A percentile compares a stretch with the other conserved stretches of the same genome.
phyloP scores from a whole-genome alignment of 106 monocot species.

The Allium sativum region DNA sequence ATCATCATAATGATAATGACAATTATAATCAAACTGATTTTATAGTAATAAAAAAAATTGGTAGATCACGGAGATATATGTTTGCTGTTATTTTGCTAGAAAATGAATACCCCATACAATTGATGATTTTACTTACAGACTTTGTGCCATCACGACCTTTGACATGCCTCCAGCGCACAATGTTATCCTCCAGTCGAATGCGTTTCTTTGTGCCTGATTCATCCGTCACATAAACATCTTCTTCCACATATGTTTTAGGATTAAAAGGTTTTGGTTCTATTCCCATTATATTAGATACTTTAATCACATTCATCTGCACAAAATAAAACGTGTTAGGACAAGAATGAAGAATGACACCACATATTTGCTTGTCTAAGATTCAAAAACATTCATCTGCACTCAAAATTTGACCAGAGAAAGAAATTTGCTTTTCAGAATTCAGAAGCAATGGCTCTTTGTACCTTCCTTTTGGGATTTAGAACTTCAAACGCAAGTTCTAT shows the following conservation, averaged over 20 bases:
- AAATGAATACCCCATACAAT: background rate
- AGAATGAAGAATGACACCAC: background rate
- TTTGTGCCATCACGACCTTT: conserved; percentile 71
- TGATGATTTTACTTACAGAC: conserved; percentile 41
- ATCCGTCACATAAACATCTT: conserved; percentile 93
- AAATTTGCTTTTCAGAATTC: too few species aligned
- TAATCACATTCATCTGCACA: conserved; percentile 88
- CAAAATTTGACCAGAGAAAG: too few species aligned
- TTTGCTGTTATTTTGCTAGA: too few species aligned
- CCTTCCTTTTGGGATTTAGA: too few species aligned
- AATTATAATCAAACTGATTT: background rate
- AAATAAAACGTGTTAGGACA: background rate
- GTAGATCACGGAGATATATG: too few species aligned
- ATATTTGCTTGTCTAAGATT: too few species aligned
- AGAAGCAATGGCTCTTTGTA: too few species aligned
- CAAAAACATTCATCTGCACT: too few species aligned
- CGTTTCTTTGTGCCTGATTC: conserved; percentile 85
- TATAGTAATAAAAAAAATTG: background rate
- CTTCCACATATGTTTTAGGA: conserved; percentile 84
- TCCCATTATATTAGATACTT: conserved; percentile 96
- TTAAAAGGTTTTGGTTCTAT: conserved; percentile 96
- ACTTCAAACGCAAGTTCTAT: too few species aligned
- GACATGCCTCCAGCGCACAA: conserved; percentile 84
- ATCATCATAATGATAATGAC: background rate
- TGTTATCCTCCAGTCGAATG: conserved; percentile 94